Evolutionary conservation across 805 yeast genomes (phyloP), one percentile per base, ranked within the genome.

Genomic region (Crinitomyces ghanaensis): DNA sequence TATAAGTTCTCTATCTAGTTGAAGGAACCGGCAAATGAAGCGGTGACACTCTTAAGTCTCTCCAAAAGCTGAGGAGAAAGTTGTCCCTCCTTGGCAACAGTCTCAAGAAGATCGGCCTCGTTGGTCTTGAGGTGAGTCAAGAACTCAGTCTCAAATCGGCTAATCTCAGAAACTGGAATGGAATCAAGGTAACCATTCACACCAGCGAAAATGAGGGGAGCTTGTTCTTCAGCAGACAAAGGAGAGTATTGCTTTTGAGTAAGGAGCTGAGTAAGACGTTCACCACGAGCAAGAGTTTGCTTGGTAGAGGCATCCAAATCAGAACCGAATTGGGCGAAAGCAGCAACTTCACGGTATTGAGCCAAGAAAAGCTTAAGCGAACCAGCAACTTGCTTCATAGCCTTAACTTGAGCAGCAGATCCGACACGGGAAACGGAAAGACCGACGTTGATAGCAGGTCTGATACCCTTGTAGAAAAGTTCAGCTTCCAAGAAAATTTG

Each of bases 281-380:
- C 98, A 85, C 99, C 99, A 81, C 99, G 86, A 58, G 73, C 71
- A 66, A 91, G 78, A 60, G 98, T 91, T 74, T 85, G 96, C 75
- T 88, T 91, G 68, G 99, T 91, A 42, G 96, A 85, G 55, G 99
- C 97, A 70, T 91, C 99, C 66, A 91, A 77, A 71, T 91, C 99
- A 54, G 99, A 91, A 79, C 99, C 99, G 77, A 91, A 91, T 77
- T 91, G 99, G 58, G 99, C 98, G 68, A 91, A 91, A 59, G 99
- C 98, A 64, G 98, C 98, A 57, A 91, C 98, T 79, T 91, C 99
- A 84, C 99, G 86, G 82, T 91, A 91, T 76, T 91, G 99, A 58
- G 99, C 99, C 77, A 91, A 82, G 95, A 85, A 91, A 68, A 91
- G 83, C 71, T 91, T 91, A 72, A 91, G 81, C 54, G 98, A 91